These are phyloP conservation scores for Medicago truncatula DNA, from an alignment of 306 rosid species.

Conservation along the genomic window DNA sequence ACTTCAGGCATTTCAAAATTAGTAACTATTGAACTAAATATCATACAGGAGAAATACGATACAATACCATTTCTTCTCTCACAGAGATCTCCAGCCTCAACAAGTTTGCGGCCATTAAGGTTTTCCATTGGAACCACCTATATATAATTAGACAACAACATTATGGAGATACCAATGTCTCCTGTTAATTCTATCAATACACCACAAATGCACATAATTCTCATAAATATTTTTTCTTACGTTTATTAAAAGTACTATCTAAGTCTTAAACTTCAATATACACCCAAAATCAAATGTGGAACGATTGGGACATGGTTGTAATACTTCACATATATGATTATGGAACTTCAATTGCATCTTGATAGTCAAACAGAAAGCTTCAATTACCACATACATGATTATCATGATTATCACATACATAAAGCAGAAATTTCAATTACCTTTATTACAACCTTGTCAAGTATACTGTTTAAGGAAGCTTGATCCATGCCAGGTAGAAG, in stretches of 20 bases:
- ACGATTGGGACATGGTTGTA: constrained; percentile 12
- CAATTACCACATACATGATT: no score
- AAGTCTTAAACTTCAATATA: constrained; percentile 15
- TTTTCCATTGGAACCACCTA: constrained; percentile 98
- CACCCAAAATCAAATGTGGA: constrained; percentile 22
- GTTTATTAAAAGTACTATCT: not conserved
- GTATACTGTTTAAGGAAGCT: constrained; percentile 66
- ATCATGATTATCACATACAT: not conserved
- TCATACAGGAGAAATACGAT: constrained; percentile 37
- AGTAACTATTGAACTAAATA: constrained; percentile 27
- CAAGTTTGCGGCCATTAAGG: constrained; percentile 83
- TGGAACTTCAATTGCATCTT: constrained; percentile 18
- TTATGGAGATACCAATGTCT: constrained; percentile 31
- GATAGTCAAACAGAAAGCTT: no score
- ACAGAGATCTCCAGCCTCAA: constrained; percentile 89
- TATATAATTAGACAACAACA: constrained; percentile 44
- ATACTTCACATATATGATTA: constrained; percentile 4
- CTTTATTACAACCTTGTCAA: constrained; percentile 85
- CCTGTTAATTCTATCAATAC: constrained; percentile 16
- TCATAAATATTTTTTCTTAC: not conserved
- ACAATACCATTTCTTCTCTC: constrained; percentile 98
- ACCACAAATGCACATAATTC: constrained; percentile 14
- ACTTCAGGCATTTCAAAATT: constrained; percentile 43
- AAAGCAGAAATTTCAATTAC: constrained; percentile 46
- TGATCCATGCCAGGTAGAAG: constrained; percentile 66